phyloP scores from a whole-genome alignment of 2,329 filamentous ascomycete genomes.

The Aspergillus alliaceus region DNA sequence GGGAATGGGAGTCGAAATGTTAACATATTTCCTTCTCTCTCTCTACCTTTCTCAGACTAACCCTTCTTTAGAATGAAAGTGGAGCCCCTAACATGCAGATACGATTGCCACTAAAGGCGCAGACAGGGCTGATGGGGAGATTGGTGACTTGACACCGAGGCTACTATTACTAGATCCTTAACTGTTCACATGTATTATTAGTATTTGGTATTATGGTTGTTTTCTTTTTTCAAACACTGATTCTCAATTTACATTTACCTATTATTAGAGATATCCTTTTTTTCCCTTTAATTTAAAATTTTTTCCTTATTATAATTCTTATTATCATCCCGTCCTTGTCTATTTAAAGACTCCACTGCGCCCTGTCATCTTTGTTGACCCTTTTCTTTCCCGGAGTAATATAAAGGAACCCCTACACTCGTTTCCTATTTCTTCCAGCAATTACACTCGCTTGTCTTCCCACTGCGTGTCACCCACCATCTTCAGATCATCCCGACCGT shows the following conservation, averaged over 20 bases:
- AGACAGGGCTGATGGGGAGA: conserved; percentile 5
- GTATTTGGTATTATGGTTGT: neutral
- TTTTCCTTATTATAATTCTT: neutral
- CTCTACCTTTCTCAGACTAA: too few species aligned
- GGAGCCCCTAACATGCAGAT: conserved; percentile 1
- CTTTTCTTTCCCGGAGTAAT: conserved; percentile 10
- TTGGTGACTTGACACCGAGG: neutral
- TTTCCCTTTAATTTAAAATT: neutral
- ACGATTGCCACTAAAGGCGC: conserved; percentile 6
- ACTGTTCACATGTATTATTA: neutral
- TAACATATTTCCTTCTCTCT: too few species aligned
- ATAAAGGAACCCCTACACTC: conserved; percentile 17
- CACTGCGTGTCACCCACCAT: neutral
- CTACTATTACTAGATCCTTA: neutral
- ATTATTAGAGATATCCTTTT: neutral
- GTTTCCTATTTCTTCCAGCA: conserved; percentile 2
- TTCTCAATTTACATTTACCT: too few species aligned
- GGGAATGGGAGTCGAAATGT: neutral
- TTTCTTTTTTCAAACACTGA: neutral
- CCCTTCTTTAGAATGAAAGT: neutral
- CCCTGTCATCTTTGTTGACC: conserved; percentile 14
- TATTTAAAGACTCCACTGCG: conserved; percentile 20
- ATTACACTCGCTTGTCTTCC: conserved; percentile 8
- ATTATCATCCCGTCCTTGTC: conserved; percentile 10
- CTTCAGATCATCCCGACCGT: neutral